Conservation (phyloP, 768 basidiomycete species). For the Mrakia blollopis region DNA sequence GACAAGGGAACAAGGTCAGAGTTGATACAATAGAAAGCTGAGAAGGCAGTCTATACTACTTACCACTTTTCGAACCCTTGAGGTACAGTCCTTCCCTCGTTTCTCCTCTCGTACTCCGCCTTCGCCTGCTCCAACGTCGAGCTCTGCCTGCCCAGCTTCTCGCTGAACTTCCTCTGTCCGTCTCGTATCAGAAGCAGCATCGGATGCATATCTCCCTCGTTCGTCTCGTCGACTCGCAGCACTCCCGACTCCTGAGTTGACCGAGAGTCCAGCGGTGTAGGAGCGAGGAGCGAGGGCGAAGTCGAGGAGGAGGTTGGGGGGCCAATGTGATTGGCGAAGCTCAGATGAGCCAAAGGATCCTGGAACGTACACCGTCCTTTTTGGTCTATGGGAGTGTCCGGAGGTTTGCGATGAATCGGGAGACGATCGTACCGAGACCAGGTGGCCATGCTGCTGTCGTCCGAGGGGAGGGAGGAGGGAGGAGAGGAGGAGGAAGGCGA, state of each 20-base stretch:
- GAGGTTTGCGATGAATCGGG: neutral
- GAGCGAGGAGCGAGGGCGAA: too few relatives aligned
- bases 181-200: neutral
- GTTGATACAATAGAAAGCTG: neutral
- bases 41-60: neutral
- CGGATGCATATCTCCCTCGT: neutral
- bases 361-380: neutral
- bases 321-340: neutral
- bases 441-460: neutral
- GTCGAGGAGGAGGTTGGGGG: neutral
- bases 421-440: neutral
- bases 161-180: neutral
- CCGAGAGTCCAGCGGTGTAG: neutral
- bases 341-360: neutral
- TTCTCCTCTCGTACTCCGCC: conserved; percentile 3
- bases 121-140: neutral
- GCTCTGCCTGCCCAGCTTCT: neutral
- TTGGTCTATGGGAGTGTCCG: neutral
- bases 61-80: neutral
- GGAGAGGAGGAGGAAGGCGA: neutral
- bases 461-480: neutral
- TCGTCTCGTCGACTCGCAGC: neutral
- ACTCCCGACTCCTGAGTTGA: neutral
- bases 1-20: neutral
- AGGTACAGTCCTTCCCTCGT: neutral